phyloP scores from a whole-genome alignment of 2,329 filamentous ascomycete species.

The Fusarium chlamydosporum region DNA sequence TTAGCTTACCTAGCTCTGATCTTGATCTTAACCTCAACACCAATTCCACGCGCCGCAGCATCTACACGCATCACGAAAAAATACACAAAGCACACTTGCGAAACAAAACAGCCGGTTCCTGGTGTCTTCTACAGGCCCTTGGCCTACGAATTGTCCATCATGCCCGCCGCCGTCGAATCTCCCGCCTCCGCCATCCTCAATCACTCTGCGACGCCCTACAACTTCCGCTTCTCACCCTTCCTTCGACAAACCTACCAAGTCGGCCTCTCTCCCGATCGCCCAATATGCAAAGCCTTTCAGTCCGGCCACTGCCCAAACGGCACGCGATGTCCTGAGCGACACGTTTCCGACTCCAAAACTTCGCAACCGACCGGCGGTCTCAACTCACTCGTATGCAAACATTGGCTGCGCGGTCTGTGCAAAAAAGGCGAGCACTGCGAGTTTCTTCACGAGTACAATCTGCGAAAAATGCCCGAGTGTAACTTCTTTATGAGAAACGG shows the following conservation, averaged over 20 bases:
- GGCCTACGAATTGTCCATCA: constrained; percentile 41
- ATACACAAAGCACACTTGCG: background rate
- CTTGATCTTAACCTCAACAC: constrained; percentile 24
- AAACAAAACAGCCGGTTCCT: background rate
- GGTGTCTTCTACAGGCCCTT: constrained; percentile 10
- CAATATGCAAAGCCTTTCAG: constrained; percentile 87
- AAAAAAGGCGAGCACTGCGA: constrained; percentile 98
- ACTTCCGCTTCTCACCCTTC: constrained; percentile 89
- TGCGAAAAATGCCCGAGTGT: constrained; percentile 98
- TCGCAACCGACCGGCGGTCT: constrained; percentile 66
- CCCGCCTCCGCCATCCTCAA: constrained; percentile 66
- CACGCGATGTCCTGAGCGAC: constrained; percentile 86
- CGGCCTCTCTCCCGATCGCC: constrained; percentile 82
- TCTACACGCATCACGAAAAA: constrained; percentile 1
- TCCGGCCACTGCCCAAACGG: constrained; percentile 90
- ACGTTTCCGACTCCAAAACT: constrained; percentile 64
- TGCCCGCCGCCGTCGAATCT: constrained; percentile 53
- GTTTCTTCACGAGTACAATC: constrained; percentile 98
- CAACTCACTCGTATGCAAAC: constrained; percentile 94
- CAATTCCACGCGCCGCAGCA: constrained; percentile 7
- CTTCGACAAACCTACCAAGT: constrained; percentile 87
- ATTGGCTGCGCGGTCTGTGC: constrained; percentile 96
- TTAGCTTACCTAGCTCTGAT: constrained; percentile 18
- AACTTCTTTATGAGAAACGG: constrained; percentile 95
- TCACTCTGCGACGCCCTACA: constrained; percentile 70